Evolutionary conservation across 768 basidiomycete species (phyloP).

Genomic region (Rossbeevera mucosa): DNA sequence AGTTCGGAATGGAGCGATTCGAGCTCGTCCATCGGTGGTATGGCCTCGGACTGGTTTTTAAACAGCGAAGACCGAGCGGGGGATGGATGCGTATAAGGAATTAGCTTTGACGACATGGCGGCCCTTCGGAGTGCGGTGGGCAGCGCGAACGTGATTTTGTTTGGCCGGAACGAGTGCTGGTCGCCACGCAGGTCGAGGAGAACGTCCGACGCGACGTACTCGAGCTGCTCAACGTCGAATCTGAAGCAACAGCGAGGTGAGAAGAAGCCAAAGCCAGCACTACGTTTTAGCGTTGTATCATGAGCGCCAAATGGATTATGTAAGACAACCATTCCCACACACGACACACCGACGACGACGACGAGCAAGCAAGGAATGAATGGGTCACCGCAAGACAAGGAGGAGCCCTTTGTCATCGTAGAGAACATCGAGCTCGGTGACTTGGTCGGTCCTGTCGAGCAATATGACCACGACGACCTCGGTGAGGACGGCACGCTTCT

Average conservation of each 20-base stretch:
- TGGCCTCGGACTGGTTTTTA: constrained; percentile 56
- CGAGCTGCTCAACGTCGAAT: constrained; percentile 16
- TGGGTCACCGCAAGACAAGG: not conserved
- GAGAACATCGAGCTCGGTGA: constrained; percentile 33
- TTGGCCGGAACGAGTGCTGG: constrained; percentile 10
- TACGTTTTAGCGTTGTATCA: constrained; percentile 28
- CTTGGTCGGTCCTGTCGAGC: constrained; percentile 21
- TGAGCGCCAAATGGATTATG: constrained; percentile 26
- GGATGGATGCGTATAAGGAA: constrained; percentile 45
- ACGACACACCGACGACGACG: constrained; percentile 3
- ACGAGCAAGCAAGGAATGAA: constrained; percentile 4
- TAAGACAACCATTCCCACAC: constrained; percentile 26
- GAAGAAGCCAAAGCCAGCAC: constrained; percentile 20
- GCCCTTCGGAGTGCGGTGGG: not conserved
- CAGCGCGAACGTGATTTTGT: not conserved
- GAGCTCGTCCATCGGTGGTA: constrained; percentile 72
- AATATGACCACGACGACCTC: constrained; percentile 29
- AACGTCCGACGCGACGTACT: constrained; percentile 15
- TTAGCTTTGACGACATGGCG: constrained; percentile 60
- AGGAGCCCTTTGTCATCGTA: not conserved
- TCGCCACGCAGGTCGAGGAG: constrained; percentile 8
- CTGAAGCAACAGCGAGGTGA: constrained; percentile 17
- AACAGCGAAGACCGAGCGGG: constrained; percentile 55
- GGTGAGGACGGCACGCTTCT: constrained; percentile 33
- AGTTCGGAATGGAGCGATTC: constrained; percentile 63